Conservation (phyloP, 108 stramenopile genomes). For the Asterionellopsis glacialis region DNA sequence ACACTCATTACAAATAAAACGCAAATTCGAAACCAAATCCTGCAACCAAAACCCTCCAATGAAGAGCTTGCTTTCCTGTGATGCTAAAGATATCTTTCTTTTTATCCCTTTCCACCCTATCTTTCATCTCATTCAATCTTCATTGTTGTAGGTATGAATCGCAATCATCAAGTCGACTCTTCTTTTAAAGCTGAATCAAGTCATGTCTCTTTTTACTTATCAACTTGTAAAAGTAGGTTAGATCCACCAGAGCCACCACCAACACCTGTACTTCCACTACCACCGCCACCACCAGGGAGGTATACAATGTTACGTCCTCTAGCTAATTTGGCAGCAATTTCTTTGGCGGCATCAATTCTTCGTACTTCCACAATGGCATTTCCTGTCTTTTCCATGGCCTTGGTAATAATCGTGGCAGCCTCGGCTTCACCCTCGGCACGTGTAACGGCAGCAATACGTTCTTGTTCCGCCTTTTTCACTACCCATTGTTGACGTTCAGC, state of each 20-base stretch:
- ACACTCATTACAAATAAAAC: too few relatives aligned
- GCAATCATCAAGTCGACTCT: too few relatives aligned
- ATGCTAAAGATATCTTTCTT: too few relatives aligned
- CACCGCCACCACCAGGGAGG: constrained; percentile 76
- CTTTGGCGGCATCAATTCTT: constrained; percentile 99
- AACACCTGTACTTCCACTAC: constrained; percentile 31
- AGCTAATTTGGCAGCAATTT: constrained; percentile 94
- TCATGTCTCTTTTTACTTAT: too few relatives aligned
- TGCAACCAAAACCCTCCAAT: too few relatives aligned
- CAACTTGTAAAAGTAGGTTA: constrained; percentile 43
- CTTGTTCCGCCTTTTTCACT: constrained; percentile 95
- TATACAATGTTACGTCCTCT: constrained; percentile 92
- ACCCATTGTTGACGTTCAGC: constrained; percentile 98
- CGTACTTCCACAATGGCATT: constrained; percentile 97
- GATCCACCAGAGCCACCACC: constrained; percentile 18
- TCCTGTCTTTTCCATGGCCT: constrained; percentile 95
- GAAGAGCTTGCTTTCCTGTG: too few relatives aligned
- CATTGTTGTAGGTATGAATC: too few relatives aligned
- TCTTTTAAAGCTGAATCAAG: too few relatives aligned
- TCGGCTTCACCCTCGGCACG: constrained; percentile 99
- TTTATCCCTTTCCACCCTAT: too few relatives aligned
- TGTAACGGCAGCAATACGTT: constrained; percentile 94
- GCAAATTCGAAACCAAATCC: too few relatives aligned
- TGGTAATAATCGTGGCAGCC: constrained; percentile 94
- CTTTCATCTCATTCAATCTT: too few relatives aligned